Evolutionary conservation across 257 asterid species (phyloP).

Genomic region (Nicotiana knightiana): DNA sequence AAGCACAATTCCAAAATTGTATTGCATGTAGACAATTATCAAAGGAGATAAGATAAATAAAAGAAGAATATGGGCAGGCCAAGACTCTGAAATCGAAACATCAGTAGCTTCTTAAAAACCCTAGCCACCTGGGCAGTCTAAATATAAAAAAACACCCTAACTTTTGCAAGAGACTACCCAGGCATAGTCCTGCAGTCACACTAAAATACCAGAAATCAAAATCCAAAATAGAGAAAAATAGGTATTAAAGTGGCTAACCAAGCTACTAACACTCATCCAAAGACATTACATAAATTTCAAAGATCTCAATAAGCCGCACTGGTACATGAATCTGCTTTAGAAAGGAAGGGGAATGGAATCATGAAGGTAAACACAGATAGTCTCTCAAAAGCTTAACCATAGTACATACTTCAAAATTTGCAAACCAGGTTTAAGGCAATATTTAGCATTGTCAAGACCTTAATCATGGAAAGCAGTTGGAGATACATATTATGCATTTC

Average conservation of each 20-base stretch:
- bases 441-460: background rate
- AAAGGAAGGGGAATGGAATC: background rate
- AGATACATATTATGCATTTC: background rate
- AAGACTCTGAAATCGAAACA: too few relatives aligned
- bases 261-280: background rate
- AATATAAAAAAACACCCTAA: too few relatives aligned
- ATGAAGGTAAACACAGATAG: background rate
- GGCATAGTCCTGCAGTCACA: too few relatives aligned
- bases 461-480: background rate
- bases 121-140: too few relatives aligned
- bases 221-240: background rate
- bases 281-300: background rate
- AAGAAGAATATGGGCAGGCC: too few relatives aligned
- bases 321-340: background rate
- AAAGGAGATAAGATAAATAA: too few relatives aligned
- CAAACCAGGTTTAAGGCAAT: background rate
- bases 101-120: too few relatives aligned
- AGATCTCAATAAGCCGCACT: background rate
- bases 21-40: too few relatives aligned
- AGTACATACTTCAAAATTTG: background rate
- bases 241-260: background rate
- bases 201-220: too few relatives aligned
- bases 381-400: background rate
- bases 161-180: too few relatives aligned
- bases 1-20: too few relatives aligned